A percentile compares a stretch with the other conserved stretches of the same genome.
Evolutionary conservation across 2,329 filamentous ascomycete species (phyloP).

Genomic region (Rachicladosporium sp.): DNA sequence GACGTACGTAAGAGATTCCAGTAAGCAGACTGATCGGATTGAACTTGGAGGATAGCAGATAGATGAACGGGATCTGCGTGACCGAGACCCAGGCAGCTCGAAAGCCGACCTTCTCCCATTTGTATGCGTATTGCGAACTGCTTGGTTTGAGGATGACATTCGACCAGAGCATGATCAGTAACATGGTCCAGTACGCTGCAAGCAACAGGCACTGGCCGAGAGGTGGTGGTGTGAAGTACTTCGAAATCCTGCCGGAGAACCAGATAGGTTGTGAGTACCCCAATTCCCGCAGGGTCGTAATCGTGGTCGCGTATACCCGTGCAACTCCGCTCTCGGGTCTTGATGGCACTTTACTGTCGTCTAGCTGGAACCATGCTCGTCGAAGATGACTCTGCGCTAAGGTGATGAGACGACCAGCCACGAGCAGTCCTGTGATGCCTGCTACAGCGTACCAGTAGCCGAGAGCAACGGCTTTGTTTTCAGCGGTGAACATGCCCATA

Average conservation of each 20-base stretch:
- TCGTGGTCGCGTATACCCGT: slow-evolving; percentile 17
- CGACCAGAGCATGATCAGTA: slow-evolving; percentile 19
- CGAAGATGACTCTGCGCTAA: slow-evolving; percentile 9
- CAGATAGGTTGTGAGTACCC: slow-evolving; percentile 18
- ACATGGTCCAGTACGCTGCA: slow-evolving; percentile 18
- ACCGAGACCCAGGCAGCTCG: slow-evolving; percentile 56
- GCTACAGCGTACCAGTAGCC: slow-evolving; percentile 20
- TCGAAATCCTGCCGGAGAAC: slow-evolving; percentile 18
- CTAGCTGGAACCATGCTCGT: slow-evolving; percentile 4
- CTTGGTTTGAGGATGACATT: slow-evolving; percentile 15
- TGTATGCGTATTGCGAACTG: slow-evolving; percentile 19
- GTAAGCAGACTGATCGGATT: slow-evolving; percentile 34
- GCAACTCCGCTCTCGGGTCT: slow-evolving; percentile 12
- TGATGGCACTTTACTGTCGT: slow-evolving; percentile 11
- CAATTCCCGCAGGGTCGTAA: slow-evolving; percentile 15
- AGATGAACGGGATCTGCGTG: slow-evolving; percentile 52
- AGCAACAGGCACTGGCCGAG: slow-evolving; percentile 18
- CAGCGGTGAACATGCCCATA: slow-evolving; percentile 14
- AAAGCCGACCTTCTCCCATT: slow-evolving; percentile 50
- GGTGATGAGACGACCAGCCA: slow-evolving; percentile 7
- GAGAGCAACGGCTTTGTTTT: slow-evolving; percentile 15
- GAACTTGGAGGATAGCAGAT: slow-evolving; percentile 37
- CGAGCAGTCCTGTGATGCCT: slow-evolving; percentile 14
- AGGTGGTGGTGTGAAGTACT: slow-evolving; percentile 22
- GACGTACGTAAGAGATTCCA: slow-evolving; percentile 36